These are phyloP conservation scores for Calonectria ilicicola DNA, from an alignment of 2,329 filamentous ascomycete genomes.

Conservation along the genomic window DNA sequence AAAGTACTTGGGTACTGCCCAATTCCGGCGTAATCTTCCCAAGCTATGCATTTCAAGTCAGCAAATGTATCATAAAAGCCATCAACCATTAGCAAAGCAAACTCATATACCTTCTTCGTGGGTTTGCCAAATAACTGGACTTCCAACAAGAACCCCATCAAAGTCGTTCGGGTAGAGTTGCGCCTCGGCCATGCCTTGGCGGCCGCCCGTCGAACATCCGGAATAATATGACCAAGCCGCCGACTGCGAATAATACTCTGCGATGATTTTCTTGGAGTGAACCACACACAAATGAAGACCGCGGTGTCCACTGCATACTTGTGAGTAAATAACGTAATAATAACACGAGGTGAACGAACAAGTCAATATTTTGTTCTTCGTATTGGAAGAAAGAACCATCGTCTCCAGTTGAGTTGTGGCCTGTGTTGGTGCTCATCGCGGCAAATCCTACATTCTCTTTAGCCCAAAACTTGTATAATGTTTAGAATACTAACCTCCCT, in stretches of 20 bases:
- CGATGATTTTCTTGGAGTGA: background rate
- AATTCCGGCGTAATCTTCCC: background rate
- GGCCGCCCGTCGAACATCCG: background rate
- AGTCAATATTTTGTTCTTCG: background rate
- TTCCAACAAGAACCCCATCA: background rate
- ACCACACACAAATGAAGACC: background rate
- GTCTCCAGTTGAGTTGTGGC: background rate
- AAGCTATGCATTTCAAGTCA: background rate
- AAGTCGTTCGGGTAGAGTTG: background rate
- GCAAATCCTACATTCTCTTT: background rate
- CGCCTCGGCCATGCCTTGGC: constrained; percentile 3
- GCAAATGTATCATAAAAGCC: background rate
- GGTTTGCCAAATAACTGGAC: background rate
- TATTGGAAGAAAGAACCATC: background rate
- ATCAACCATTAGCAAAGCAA: background rate
- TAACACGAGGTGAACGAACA: background rate
- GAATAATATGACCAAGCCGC: background rate
- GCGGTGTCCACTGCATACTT: background rate
- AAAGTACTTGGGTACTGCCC: background rate
- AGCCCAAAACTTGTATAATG: background rate
- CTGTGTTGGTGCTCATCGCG: background rate
- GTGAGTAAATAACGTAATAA: background rate
- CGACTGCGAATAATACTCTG: background rate
- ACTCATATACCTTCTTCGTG: background rate
- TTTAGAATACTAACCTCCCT: background rate